phyloP scores from a whole-genome alignment of 225 moss, liverwort and hornwort species.

The Sphagnum contortum region DNA sequence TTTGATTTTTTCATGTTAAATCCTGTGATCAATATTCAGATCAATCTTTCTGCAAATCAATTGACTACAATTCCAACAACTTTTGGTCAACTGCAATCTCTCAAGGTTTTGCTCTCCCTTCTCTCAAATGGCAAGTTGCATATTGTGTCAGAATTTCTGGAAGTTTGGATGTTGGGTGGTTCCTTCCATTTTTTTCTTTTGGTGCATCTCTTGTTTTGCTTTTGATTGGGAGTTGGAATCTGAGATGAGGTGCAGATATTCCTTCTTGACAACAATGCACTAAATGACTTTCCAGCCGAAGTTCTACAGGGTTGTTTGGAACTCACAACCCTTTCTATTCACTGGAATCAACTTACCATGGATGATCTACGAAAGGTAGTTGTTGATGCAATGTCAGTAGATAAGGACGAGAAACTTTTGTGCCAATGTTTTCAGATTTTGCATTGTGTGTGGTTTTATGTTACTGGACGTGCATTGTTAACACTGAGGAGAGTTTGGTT shows the following conservation, averaged over 20 bases:
- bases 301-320: conserved; percentile 70
- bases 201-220: too few species aligned
- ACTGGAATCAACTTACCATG: conserved; percentile 87
- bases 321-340: conserved; percentile 80
- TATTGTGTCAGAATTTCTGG: too few species aligned
- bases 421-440: too few species aligned
- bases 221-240: too few species aligned
- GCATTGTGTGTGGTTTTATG: too few species aligned
- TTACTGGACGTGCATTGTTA: too few species aligned
- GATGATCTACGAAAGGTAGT: conserved; percentile 84
- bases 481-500: too few species aligned
- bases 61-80: conserved; percentile 58
- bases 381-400: neutral
- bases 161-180: too few species aligned
- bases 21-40: conserved; percentile 15
- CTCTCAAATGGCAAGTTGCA: neutral
- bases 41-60: conserved; percentile 66
- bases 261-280: conserved; percentile 71
- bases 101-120: conserved; percentile 42
- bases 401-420: too few species aligned
- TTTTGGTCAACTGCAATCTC: conserved; percentile 43
- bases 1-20: too few species aligned
- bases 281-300: conserved; percentile 70
- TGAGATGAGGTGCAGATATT: conserved; percentile 40
- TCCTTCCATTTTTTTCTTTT: neutral